Base-by-base conservation (phyloP, 345 rosid genomes). In the Eucalyptus melliodora region DNA sequence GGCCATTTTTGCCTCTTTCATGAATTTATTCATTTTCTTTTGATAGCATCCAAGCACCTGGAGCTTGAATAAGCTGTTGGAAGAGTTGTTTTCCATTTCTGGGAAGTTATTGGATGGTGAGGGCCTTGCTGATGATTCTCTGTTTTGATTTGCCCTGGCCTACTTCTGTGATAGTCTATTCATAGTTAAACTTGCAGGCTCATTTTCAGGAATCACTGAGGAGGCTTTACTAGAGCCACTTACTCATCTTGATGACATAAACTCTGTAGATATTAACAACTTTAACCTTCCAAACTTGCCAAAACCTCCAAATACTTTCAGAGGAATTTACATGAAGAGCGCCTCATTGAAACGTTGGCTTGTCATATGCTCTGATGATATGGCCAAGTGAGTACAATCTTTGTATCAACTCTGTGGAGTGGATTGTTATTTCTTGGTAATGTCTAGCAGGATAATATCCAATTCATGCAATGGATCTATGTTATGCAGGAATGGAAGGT, bases 301-400 rank as follows among this genome's bases (percentile, higher is more conserved):
- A 85, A 95, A 94, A 90, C 96, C 96, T 92, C 97, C 97, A 87
- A 93, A 94, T 89, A 92, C 92, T 88, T 97, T 97, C 88, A 95
- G 97, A 93, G 99, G 99, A 89, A 97, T 97, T 82, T 94, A 94
- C 65, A 93, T 92, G 90, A 97, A 95, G 92, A 94, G 89, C 83
- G 91, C 94, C 89, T 94, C 96, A 21, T 88, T 97, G 86, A 94
- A 94, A 91, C 96, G 97, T 40, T 97, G 99, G 99, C 96, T 97
- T 89, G 94, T 94, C 89, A 96, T 97, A 86, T 96, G 96, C 94
- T 95, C 97, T 37, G 99, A 97, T 91, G 98, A 96, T 91, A 92
- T 94, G 92, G 94, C 96, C 12, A 93, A 94, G 99, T 96, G 90
- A 92, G 97, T 88, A 53, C 72, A 82, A 56, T 88, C 51, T 55